Base-by-base conservation (phyloP, 1,284 basidiomycete species). In the Naganishia liquefaciens region DNA sequence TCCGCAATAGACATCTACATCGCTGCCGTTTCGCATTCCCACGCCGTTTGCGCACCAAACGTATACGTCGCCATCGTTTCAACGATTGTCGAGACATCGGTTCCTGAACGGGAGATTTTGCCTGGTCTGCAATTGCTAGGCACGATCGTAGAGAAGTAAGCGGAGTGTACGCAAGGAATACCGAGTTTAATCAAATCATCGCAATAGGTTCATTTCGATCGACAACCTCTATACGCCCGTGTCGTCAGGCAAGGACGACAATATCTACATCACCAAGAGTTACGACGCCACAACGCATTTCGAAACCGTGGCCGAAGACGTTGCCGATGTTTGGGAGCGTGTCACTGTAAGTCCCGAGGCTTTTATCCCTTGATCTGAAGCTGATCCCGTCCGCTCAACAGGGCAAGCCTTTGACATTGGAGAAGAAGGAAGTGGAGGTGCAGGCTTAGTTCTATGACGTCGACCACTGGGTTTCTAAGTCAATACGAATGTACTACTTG, bases 271-370 rank as follows among this genome's bases (percentile, higher is more conserved):
- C 81, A 98, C 96, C 65, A 90, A 90, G 66, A 97, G 93, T 7
- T 98, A 98, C 80, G 96, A 99, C 78, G 93, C 96, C 13, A 98
- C 96, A 10, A 94, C 91, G 54, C 96, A 99, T 82, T 99, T 99
- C 76, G 96, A 99, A 84, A 97, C 94, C 44, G 93, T 94, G 62
- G 91, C 93, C 46, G 91, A 95, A 64, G 93, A 96, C 69, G 94
- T 98, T 47, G 87, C 88, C 69, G 88, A 95, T 78, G 90, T 96
- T 40, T 98, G 91, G 91, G 87, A 88, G 81, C 84, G 92, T 66
- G 86, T 94, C 67, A 83, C 84, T 7, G 91, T 89, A 28, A 63
- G 66, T 62, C n/a, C 11, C 15, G 30, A 13, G 23, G 19, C 51
- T n/a, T 53, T 13, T n/a, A 3, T 33, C 11, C 37, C 9, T 23